Percentiles rank a stretch among this genome's conserved stretches.
Conservation (phyloP, 2,329 filamentous ascomycete genomes). For the Cladosporium phlei region DNA sequence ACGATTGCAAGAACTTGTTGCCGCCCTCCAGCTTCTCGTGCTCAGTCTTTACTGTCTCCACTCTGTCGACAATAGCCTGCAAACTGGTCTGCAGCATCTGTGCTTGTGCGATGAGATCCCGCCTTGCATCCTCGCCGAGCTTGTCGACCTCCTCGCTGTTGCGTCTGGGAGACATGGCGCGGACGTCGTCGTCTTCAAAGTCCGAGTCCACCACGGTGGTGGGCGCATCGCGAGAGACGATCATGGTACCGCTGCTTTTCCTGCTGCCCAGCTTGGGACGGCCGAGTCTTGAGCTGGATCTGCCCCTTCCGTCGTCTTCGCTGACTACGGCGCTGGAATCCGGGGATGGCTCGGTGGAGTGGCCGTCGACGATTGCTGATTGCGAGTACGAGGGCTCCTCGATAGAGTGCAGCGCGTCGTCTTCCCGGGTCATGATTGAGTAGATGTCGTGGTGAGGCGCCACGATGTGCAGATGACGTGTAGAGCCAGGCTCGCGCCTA, state of each 20-base stretch:
- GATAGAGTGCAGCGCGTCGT: conserved; percentile 11
- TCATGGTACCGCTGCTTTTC: conserved; percentile 74
- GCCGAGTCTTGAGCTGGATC: conserved; percentile 14
- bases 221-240: conserved; percentile 63
- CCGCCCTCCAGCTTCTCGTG: conserved; percentile 95
- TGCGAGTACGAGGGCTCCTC: conserved; percentile 6
- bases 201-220: conserved; percentile 58
- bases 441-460: conserved; percentile 6
- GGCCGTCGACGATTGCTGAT: conserved; percentile 10
- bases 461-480: conserved; percentile 4
- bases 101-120: conserved; percentile 67
- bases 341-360: conserved; percentile 22
- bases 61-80: conserved; percentile 82
- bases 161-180: conserved; percentile 88
- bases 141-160: conserved; percentile 88
- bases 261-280: conserved; percentile 66
- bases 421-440: conserved; percentile 10
- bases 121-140: conserved; percentile 74
- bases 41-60: conserved; percentile 89
- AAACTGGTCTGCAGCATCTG: conserved; percentile 84
- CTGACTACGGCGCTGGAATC: conserved; percentile 30
- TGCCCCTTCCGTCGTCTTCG: conserved; percentile 26
- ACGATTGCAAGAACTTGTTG: conserved; percentile 86
- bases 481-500: conserved; percentile 11
- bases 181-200: conserved; percentile 80